Evolutionary conservation across 106 monocot species (phyloP).

Genomic region (Dendrobium catenatum): DNA sequence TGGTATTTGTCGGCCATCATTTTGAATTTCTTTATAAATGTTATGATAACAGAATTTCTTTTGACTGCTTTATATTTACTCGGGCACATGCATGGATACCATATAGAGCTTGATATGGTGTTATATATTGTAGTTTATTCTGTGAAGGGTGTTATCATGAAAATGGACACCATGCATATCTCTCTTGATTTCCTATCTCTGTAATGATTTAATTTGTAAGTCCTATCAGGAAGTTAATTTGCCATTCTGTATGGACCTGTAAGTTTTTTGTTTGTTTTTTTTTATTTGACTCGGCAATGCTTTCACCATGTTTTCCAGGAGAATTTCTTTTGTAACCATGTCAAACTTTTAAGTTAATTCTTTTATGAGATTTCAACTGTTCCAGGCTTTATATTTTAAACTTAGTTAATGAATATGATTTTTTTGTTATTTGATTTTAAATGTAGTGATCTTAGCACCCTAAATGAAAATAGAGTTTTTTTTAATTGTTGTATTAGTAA

Average conservation of each 20-base stretch:
- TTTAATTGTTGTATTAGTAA: too few species aligned
- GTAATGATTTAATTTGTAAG: not conserved
- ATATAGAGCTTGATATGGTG: not conserved
- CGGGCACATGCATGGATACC: not conserved
- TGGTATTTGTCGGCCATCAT: not conserved
- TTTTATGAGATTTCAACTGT: not conserved
- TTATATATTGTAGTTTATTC: not conserved
- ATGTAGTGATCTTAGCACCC: too few species aligned
- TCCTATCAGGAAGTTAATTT: not conserved
- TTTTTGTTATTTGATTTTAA: not conserved
- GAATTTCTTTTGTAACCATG: not conserved
- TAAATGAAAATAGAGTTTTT: too few species aligned
- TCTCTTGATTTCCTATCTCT: not conserved
- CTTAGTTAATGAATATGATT: not conserved
- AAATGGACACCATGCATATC: not conserved
- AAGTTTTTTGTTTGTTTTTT: not conserved
- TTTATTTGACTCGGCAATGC: not conserved
- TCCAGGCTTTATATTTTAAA: not conserved
- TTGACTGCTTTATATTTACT: not conserved
- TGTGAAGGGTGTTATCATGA: not conserved
- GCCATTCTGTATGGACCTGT: not conserved
- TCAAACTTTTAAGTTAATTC: not conserved
- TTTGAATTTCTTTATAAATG: not conserved
- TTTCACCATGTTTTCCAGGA: not conserved
- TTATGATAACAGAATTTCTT: not conserved